These are phyloP conservation scores for Otatea glauca DNA, from an alignment of 176 grass and related monocot species.

Conservation along the genomic window DNA sequence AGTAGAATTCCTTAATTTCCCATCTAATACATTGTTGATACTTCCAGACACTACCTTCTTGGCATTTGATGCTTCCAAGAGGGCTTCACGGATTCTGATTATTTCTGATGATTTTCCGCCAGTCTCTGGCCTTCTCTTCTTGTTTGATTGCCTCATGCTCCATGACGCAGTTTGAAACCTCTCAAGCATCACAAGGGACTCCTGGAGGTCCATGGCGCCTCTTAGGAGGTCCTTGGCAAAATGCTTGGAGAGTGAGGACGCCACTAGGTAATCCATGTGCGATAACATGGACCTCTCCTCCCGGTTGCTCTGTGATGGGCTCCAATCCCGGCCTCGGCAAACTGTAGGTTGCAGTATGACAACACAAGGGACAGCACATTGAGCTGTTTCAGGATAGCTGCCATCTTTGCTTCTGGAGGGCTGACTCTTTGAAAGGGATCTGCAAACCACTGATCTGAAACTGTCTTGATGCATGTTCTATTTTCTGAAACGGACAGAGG, in stretches of 20 bases:
- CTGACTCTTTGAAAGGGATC: slow-evolving; percentile 76
- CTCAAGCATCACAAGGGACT: slow-evolving; percentile 76
- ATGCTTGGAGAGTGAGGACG: slow-evolving; percentile 57
- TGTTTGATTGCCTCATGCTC: slow-evolving; percentile 42
- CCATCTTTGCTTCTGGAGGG: slow-evolving; percentile 52
- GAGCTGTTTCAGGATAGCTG: slow-evolving; percentile 38
- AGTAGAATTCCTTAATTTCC: slow-evolving; percentile 37
- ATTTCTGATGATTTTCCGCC: slow-evolving; percentile 31
- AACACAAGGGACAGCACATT: slow-evolving; percentile 32
- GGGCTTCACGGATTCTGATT: slow-evolving; percentile 32
- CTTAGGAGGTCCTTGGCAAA: slow-evolving; percentile 71
- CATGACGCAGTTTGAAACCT: slow-evolving; percentile 59
- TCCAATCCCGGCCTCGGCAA: slow-evolving; percentile 41
- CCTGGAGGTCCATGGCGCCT: slow-evolving; percentile 77
- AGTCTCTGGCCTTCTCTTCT: slow-evolving; percentile 50
- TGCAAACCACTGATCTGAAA: slow-evolving; percentile 82
- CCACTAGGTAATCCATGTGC: slow-evolving; percentile 47
- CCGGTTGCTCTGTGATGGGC: slow-evolving; percentile 29
- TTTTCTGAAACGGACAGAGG: slow-evolving; percentile 36
- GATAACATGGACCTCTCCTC: slow-evolving; percentile 56
- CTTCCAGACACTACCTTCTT: slow-evolving; percentile 30
- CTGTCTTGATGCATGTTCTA: slow-evolving; percentile 79
- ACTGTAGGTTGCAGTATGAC: slow-evolving; percentile 52
- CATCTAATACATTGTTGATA: slow-evolving; percentile 30
- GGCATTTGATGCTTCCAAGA: slow-evolving; percentile 31